Percentiles rank a stretch among this genome's conserved stretches.
Evolutionary conservation across 148 eudicot species (phyloP).

Genomic region (Rhododendron mucronatum): DNA sequence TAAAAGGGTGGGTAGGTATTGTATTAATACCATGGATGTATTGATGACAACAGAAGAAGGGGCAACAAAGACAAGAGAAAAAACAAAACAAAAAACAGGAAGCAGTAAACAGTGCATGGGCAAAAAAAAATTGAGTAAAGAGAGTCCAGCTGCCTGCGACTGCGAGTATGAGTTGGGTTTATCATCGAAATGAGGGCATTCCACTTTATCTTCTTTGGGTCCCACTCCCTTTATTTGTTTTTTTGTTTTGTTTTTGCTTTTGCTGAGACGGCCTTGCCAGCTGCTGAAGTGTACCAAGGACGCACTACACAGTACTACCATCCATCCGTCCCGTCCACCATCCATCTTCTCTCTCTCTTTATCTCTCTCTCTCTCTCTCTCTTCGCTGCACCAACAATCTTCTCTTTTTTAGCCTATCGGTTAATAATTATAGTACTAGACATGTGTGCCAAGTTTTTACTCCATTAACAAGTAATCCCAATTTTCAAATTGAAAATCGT

Average conservation of each 20-base stretch:
- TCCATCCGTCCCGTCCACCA: too few relatives aligned
- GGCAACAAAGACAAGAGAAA: background rate
- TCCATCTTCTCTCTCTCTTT: too few relatives aligned
- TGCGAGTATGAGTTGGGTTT: background rate
- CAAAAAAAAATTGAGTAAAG: background rate
- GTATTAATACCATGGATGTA: background rate
- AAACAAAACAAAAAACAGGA: background rate
- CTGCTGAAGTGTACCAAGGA: background rate
- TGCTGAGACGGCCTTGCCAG: constrained; percentile 1
- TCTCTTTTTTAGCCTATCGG: too few relatives aligned
- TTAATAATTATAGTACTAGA: background rate
- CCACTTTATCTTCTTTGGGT: background rate
- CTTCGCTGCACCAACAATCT: too few relatives aligned
- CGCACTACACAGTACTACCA: background rate
- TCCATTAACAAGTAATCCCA: background rate
- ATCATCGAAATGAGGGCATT: constrained; percentile 6
- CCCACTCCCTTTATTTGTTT: background rate
- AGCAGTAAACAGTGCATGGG: background rate
- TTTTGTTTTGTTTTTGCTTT: background rate
- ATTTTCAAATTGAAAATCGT: too few relatives aligned
- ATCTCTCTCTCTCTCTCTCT: too few relatives aligned
- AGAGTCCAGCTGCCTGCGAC: too few relatives aligned
- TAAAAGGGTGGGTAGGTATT: too few relatives aligned
- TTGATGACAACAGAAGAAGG: background rate
- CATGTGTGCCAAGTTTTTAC: background rate